Evolutionary conservation across 2,329 filamentous ascomycete genomes (phyloP).

Genomic region (Mariannaea sp.): DNA sequence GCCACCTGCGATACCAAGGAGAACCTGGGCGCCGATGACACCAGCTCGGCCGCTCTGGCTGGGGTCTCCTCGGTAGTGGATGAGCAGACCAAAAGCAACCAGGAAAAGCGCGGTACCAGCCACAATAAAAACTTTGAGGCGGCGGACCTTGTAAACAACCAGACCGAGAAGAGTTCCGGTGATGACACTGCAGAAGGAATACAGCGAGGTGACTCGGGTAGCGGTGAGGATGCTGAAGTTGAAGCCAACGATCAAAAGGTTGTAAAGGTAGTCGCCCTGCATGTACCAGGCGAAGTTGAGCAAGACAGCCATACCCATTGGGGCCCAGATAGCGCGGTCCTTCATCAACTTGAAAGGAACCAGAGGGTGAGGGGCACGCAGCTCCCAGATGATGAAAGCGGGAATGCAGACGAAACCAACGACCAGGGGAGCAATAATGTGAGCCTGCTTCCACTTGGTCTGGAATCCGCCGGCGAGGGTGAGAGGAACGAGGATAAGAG

Average conservation of each 20-base stretch:
- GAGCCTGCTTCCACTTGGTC: conserved; percentile 45
- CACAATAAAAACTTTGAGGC: conserved; percentile 68
- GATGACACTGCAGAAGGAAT: conserved; percentile 62
- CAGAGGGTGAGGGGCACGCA: conserved; percentile 56
- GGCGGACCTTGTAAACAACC: conserved; percentile 60
- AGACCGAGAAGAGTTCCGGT: conserved; percentile 61
- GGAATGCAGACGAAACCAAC: conserved; percentile 54
- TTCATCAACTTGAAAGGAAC: conserved; percentile 65
- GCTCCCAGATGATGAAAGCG: conserved; percentile 55
- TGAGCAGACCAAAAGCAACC: conserved; percentile 68
- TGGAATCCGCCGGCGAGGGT: conserved; percentile 52
- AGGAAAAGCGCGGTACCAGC: conserved; percentile 63
- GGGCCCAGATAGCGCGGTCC: conserved; percentile 67
- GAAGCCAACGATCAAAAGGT: conserved; percentile 65
- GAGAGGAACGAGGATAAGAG: conserved; percentile 51
- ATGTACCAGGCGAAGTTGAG: conserved; percentile 65
- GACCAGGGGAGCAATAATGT: conserved; percentile 52
- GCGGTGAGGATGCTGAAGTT: conserved; percentile 61
- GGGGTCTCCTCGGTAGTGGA: conserved; percentile 63
- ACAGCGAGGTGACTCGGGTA: conserved; percentile 64
- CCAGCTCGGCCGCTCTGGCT: conserved; percentile 53
- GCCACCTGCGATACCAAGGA: conserved; percentile 67
- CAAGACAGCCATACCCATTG: conserved; percentile 61
- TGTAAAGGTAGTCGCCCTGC: conserved; percentile 68
- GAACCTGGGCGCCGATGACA: conserved; percentile 64